A percentile compares a stretch with the other conserved stretches of the same genome.
These are phyloP conservation scores for Solanum neorickii DNA, from an alignment of 257 asterid species.

Conservation along the genomic window DNA sequence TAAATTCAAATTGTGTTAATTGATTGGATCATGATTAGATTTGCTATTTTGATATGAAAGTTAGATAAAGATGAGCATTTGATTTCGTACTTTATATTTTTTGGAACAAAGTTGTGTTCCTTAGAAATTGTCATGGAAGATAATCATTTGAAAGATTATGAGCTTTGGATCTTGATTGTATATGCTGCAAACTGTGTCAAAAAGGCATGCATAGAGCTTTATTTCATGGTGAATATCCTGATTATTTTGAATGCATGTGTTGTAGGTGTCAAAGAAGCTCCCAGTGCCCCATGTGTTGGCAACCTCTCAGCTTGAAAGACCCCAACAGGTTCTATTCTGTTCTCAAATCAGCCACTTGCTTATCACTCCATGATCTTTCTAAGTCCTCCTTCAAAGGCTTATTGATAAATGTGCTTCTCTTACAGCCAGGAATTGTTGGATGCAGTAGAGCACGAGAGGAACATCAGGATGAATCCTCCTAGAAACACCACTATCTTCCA, in stretches of 20 bases:
- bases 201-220: neutral
- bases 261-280: constrained; percentile 90
- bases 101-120: neutral
- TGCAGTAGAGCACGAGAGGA: constrained; percentile 85
- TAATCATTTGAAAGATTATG: neutral
- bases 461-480: constrained; percentile 73
- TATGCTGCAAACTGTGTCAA: neutral
- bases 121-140: neutral
- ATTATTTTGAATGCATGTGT: neutral
- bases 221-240: neutral
- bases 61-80: neutral
- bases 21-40: neutral
- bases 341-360: neutral
- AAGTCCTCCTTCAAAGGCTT: neutral
- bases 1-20: neutral
- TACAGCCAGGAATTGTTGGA: constrained; percentile 95
- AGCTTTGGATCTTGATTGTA: neutral
- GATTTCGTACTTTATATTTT: neutral
- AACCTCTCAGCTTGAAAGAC: constrained; percentile 66
- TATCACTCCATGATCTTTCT: neutral
- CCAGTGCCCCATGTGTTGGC: constrained; percentile 98
- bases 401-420: neutral
- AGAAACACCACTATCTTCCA: constrained; percentile 78
- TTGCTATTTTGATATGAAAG: neutral
- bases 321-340: constrained; percentile 47